Conservation (phyloP, 2,329 filamentous ascomycete genomes). For the Fusarium stilboides region DNA sequence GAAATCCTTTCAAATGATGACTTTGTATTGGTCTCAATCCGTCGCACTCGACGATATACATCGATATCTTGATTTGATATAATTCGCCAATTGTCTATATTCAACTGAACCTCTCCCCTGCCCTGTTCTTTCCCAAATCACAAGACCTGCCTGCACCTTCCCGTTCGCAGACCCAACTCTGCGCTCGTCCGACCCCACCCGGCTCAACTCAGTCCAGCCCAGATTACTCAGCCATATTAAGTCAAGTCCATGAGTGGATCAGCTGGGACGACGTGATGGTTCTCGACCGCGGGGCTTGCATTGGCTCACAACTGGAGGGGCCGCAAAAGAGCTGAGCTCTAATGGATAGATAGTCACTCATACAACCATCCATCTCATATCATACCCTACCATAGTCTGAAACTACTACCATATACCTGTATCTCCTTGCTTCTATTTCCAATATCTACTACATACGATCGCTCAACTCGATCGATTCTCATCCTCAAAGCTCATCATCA, state of each 20-base stretch:
- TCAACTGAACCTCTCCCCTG: neutral
- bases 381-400: neutral
- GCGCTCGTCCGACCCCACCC: constrained; percentile 4
- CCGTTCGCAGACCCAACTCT: constrained; percentile 10
- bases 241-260: constrained; percentile 3
- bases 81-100: neutral
- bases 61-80: neutral
- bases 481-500: neutral
- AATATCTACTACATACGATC: neutral
- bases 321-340: neutral
- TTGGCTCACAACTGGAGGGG: constrained; percentile 23
- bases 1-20: too few species aligned
- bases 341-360: neutral
- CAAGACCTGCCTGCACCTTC: constrained; percentile 17
- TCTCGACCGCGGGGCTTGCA: constrained; percentile 35
- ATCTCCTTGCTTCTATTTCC: neutral
- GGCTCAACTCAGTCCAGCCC: neutral
- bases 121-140: neutral
- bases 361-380: neutral
- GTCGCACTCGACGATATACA: too few species aligned
- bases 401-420: neutral
- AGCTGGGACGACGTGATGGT: constrained; percentile 6
- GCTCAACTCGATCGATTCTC: constrained; percentile 1
- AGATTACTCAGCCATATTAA: constrained; percentile 16
- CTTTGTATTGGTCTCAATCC: too few species aligned